These are phyloP conservation scores for Suillus decipiens DNA, from an alignment of 768 basidiomycete species.

Conservation along the genomic window DNA sequence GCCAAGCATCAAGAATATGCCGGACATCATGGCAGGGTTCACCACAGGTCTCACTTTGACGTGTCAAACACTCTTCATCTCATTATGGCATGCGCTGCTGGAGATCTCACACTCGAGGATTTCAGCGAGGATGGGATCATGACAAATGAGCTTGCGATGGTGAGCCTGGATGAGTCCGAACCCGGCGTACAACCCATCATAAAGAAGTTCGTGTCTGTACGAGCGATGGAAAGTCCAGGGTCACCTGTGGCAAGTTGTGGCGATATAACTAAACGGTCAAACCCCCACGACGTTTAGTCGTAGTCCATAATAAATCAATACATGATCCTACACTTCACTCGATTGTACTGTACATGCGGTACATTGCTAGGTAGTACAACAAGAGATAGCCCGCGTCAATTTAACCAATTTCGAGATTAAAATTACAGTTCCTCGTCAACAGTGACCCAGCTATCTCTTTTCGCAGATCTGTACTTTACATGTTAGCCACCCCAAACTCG, in stretches of 20 bases:
- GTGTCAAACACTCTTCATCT: background rate
- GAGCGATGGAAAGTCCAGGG: no score
- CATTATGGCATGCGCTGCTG: background rate
- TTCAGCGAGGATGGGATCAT: background rate
- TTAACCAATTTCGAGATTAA: background rate
- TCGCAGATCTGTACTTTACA: constrained; percentile 12
- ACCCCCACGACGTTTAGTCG: no score
- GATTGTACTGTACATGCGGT: background rate
- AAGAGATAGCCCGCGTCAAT: background rate
- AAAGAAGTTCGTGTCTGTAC: no score
- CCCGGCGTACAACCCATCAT: no score
- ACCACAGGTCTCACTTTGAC: background rate
- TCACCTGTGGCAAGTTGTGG: no score
- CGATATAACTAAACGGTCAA: no score
- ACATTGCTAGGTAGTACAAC: background rate
- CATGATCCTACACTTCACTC: background rate
- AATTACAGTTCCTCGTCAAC: constrained; percentile 26
- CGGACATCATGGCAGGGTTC: no score
- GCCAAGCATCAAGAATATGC: no score
- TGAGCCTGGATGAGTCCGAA: background rate
- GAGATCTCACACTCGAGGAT: background rate
- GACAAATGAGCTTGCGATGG: background rate
- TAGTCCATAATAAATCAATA: background rate
- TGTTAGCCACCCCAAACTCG: background rate
- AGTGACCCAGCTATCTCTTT: constrained; percentile 37